Evolutionary conservation across 2,329 filamentous ascomycete species (phyloP), one percentile per base, ranked within the genome.

Genomic region (Hyphodiscus sp.): DNA sequence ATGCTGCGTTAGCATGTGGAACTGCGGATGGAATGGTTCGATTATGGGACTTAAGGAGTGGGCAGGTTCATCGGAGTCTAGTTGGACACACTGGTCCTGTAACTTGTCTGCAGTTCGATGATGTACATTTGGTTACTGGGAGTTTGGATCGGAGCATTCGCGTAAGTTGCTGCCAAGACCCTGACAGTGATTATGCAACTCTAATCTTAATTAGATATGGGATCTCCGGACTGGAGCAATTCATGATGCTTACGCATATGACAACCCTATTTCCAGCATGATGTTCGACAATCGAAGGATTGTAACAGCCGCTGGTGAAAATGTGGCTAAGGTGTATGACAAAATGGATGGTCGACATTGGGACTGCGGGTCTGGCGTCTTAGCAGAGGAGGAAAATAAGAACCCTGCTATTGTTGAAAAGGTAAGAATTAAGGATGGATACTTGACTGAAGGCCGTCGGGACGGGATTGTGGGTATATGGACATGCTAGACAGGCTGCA

Each of bases 11-110:
- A 57, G 94, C 94, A 10, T 97, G 94, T 68, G 94, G 94, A 62
- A 99, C 94, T 13, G 94, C 94, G 0, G 94, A 99, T 67, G 94
- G 94, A 43, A 95, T 97, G 89, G 91, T 99, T 42, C 80, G 94
- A 54, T 74, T 99, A 33, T 99, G 94, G 94, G 94, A 99, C 83
- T 74, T 99, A 63, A 82, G 94, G 60, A 96, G 90, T 68, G 94
- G 94, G 1, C 92, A 96, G 71, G 94, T 99, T n/a, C 91, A 96
- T 71, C 82, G 94, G 53, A 96, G 91, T 70, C 76, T 99, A 6
- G 91, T 99, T 10, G 94, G 94, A 2, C 94, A 99, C 67, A 99
- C 94, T 0, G 92, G 91, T 0, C 88, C 94, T 0, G 90, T 99
- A 52, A 96, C 94, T 3, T 90, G 89, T 66, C 74, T 99, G 61